These are phyloP conservation scores for Aspergillus tamarii DNA, from an alignment of 2,329 filamentous ascomycete species.

Conservation along the genomic window DNA sequence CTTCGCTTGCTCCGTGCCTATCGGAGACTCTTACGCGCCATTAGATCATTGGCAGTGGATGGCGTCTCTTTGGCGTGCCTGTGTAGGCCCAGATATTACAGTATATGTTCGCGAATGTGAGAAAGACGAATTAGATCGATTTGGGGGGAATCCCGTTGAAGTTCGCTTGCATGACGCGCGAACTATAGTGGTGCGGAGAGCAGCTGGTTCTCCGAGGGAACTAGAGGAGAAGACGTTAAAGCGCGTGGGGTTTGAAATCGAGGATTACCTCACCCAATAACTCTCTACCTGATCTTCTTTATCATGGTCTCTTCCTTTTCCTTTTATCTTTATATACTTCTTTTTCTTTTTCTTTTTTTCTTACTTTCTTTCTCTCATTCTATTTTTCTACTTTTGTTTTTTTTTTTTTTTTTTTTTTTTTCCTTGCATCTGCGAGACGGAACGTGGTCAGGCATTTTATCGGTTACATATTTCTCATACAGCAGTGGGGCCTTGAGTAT, in stretches of 20 bases:
- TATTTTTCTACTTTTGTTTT: too few species aligned
- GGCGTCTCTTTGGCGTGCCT: conserved; percentile 88
- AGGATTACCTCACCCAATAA: conserved; percentile 64
- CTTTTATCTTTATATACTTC: conserved; percentile 6
- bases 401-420: neutral
- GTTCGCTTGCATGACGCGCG: conserved; percentile 54
- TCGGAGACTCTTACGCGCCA: conserved; percentile 74
- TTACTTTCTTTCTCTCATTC: too few species aligned
- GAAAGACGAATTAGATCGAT: conserved; percentile 44
- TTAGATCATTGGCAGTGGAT: conserved; percentile 98
- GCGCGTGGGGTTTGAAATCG: conserved; percentile 81
- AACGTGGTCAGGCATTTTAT: neutral
- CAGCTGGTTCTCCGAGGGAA: conserved; percentile 32
- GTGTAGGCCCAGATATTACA: conserved; percentile 72
- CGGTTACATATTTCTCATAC: conserved; percentile 2
- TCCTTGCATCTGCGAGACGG: neutral
- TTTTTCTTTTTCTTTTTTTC: neutral
- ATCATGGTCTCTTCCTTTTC: neutral
- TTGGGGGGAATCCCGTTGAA: conserved; percentile 57
- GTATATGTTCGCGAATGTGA: conserved; percentile 48
- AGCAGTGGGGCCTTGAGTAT: neutral
- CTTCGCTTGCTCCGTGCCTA: conserved; percentile 73
- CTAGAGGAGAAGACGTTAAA: conserved; percentile 72
- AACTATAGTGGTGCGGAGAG: conserved; percentile 57
- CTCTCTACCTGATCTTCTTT: conserved; percentile 7